These are phyloP conservation scores for Arabidopsis suecica DNA, from an alignment of 345 rosid genomes.

Conservation along the genomic window DNA sequence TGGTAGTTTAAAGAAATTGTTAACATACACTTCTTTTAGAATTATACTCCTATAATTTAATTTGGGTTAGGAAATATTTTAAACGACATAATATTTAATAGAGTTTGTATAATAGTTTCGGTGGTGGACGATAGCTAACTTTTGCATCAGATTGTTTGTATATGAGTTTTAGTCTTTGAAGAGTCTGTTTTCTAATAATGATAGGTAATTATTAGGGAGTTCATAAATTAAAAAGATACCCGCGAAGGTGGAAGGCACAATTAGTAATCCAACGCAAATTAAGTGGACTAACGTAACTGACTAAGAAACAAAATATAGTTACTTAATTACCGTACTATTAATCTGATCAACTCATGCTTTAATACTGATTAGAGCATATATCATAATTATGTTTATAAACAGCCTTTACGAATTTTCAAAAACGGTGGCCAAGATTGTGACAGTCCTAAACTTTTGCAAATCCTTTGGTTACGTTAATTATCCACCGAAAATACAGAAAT, in stretches of 20 bases:
- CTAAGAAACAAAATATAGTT: background rate
- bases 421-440: conserved; percentile 40
- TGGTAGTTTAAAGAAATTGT: background rate
- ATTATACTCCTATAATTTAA: background rate
- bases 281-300: conserved; percentile 25
- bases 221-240: conserved; percentile 15
- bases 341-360: conserved; percentile 41
- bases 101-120: too few relatives aligned
- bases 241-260: conserved; percentile 40
- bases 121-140: too few relatives aligned
- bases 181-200: background rate
- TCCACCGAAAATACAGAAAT: conserved; percentile 33
- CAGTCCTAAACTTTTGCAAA: conserved; percentile 30
- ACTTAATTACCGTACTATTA: conserved; percentile 16
- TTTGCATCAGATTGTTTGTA: too few relatives aligned
- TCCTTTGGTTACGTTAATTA: conserved; percentile 20
- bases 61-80: background rate
- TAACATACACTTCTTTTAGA: background rate
- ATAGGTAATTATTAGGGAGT: conserved; percentile 30
- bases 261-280: conserved; percentile 19
- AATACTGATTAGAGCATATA: conserved; percentile 29
- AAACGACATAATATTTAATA: background rate
- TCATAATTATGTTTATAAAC: conserved; percentile 42
- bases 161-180: too few relatives aligned
- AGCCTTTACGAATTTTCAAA: conserved; percentile 28